Evolutionary conservation across 2,329 filamentous ascomycete species (phyloP).

Genomic region (Fusarium sp.): DNA sequence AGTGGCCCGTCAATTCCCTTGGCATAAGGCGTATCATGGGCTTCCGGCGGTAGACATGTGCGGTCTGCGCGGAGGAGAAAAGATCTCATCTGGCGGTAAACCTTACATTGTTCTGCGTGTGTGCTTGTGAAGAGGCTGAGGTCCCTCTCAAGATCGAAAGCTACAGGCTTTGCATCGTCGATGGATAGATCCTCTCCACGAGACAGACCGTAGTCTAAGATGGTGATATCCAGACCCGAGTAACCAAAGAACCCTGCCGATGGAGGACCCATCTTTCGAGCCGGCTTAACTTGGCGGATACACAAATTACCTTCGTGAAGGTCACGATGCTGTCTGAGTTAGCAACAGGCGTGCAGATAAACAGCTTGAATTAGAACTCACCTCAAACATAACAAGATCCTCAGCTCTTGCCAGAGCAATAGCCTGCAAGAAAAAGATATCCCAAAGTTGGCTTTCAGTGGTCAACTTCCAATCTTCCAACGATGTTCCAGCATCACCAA

Average conservation of each 20-base stretch:
- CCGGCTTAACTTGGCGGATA: constrained; percentile 58
- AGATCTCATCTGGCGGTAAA: constrained; percentile 72
- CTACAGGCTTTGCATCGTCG: constrained; percentile 57
- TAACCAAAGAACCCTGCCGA: constrained; percentile 62
- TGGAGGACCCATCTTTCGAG: constrained; percentile 48
- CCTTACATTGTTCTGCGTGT: constrained; percentile 68
- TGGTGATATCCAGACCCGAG: constrained; percentile 72
- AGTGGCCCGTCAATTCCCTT: constrained; percentile 60
- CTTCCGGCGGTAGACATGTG: constrained; percentile 60
- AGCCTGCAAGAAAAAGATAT: constrained; percentile 70
- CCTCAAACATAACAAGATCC: constrained; percentile 69
- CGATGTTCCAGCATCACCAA: constrained; percentile 71
- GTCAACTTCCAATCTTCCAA: constrained; percentile 68
- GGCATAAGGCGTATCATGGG: constrained; percentile 61
- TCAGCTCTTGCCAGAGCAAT: constrained; percentile 71
- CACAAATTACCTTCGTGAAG: constrained; percentile 75
- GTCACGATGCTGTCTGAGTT: constrained; percentile 66
- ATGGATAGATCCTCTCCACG: constrained; percentile 61
- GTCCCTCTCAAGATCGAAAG: constrained; percentile 70
- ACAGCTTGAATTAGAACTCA: constrained; percentile 44
- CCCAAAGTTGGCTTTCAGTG: constrained; percentile 67
- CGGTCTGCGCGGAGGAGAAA: constrained; percentile 65
- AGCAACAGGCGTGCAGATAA: not conserved
- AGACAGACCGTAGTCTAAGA: constrained; percentile 74
- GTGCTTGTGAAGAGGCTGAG: constrained; percentile 70